Evolutionary conservation across 1,139 yeast species (phyloP), one percentile per base, ranked within the genome.

Genomic region (Yamadazyma atmosphaerica): DNA sequence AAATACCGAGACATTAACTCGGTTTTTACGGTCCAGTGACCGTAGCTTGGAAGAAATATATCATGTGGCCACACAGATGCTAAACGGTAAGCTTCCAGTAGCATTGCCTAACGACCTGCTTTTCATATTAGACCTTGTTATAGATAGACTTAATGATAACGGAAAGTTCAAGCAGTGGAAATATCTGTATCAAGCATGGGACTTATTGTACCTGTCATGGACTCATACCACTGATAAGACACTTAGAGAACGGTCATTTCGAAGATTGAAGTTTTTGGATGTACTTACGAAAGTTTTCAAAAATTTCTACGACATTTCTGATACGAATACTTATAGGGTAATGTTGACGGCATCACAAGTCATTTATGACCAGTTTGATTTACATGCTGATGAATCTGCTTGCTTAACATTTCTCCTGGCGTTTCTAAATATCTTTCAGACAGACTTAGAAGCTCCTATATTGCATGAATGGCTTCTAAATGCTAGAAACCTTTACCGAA

Each of bases 101-200:
- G 72, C 72, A 43, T 72, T 88, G 10, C 96, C 96, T 3, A 77
- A 82, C 42, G 69, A 67, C 38, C 70, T 74, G 11, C 52, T 62
- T 0, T 87, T 88, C 40, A 61, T 87, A 2, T 63, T 85, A 29
- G 90, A 85, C 38, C 70, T 89, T 49, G 49, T 85, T 2, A 67
- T 81, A 44, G 94, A 86, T 51, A 69, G 90, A 47, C 59, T 87
- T 48, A 74, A 74, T 42, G 87, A 81, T 42, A 50, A 56, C 17
- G 50, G 53, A 42, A 62, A 40, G 44, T 67, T 66, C 40, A 50
- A 56, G 3, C 45, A 54, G 4, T 81, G 81, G 69, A 78, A 74
- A 49, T 55, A 45, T 11, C 58, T 63, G 36, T 39, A 55, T 0
- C 52, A 56, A 2, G 60, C 73, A 1, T 83, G 90, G 88, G 39